phyloP scores from a whole-genome alignment of 345 rosid species.

The Dipteronia sinensis region DNA sequence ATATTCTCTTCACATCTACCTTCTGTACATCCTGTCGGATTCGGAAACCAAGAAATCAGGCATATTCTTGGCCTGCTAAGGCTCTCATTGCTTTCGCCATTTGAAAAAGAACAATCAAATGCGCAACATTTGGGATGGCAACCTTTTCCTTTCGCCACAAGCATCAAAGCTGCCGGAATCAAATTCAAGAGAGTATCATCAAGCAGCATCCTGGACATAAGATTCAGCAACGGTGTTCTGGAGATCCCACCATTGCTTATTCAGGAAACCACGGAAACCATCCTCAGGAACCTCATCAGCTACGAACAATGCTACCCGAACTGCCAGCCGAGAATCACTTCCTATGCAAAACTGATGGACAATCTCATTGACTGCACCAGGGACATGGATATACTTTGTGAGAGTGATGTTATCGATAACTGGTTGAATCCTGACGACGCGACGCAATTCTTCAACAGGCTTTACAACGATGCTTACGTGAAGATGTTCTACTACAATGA shows the following conservation, averaged over 20 bases:
- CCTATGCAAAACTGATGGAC: constrained; percentile 29
- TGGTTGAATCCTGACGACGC: constrained; percentile 27
- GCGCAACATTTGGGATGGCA: background rate
- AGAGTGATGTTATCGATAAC: constrained; percentile 7
- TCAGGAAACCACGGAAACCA: constrained; percentile 18
- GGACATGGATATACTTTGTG: constrained; percentile 24
- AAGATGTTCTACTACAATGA: constrained; percentile 15
- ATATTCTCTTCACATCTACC: background rate
- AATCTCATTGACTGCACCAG: constrained; percentile 24
- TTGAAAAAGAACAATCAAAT: background rate
- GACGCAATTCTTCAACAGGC: constrained; percentile 21
- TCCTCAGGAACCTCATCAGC: constrained; percentile 18
- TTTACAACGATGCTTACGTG: constrained; percentile 24
- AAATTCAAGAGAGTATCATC: background rate
- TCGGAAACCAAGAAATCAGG: background rate
- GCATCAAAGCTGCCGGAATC: constrained; percentile 23
- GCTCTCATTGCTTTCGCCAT: constrained; percentile 13
- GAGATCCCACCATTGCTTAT: constrained; percentile 18
- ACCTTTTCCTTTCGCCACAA: constrained; percentile 13
- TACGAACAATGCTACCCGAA: constrained; percentile 23
- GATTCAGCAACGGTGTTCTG: constrained; percentile 5
- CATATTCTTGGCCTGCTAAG: constrained; percentile 32
- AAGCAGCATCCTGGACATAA: constrained; percentile 23
- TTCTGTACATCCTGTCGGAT: background rate
- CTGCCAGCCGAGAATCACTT: constrained; percentile 19